Base-by-base conservation (phyloP, 768 basidiomycete genomes). In the Pisolithus marmoratus region DNA sequence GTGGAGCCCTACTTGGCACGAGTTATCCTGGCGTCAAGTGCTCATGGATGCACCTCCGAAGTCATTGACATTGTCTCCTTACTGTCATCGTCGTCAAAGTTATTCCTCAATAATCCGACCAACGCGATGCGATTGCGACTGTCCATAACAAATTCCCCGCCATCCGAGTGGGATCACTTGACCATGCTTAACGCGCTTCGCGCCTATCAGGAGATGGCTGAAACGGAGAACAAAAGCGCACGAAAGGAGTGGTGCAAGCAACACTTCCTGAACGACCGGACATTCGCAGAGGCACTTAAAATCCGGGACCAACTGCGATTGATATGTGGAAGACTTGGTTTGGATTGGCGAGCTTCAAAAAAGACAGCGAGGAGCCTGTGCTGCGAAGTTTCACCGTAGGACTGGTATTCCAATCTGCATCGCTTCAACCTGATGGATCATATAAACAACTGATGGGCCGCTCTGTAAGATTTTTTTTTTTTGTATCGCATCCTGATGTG, bases 141-240 rank as follows among this genome's bases (percentile, higher is more conserved):
- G 83, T 83, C 2, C 80, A 91, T 4, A 70, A 74, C 38, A 89
- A 88, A 67, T 97, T 98, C 64, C n/a, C n/a, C 74, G 81, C 7
- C 90, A 94, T 69, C 72, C 83, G 0, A 79, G 83, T 29, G 95
- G 5, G 96, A 99, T 67, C 96, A 99, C 67, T 73, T 94, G 56
- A 94, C 90, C 20, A 77, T 88, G 50, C 78, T 97, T 55, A 94
- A 94, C 59, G 84, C 85, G n/a, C 73, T 94, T 23, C 78, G 82
- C 11, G 81, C 90, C n/a, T 97, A 90, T 65, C 78, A 84, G 52
- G 89, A 91, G 37, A 73, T 88, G n/a, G 70, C 74, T 5, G 62
- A 62, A 8, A 69, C 64, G 24, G 80, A 78, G 52, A 70, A 63
- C 49, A 82, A 80, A 60, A 59, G 61, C 22, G 75, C 68, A 4